A percentile compares a stretch with the other conserved stretches of the same genome.
phyloP scores from a whole-genome alignment of 441 rosid genomes.

The Euphorbia neoarborescens region DNA sequence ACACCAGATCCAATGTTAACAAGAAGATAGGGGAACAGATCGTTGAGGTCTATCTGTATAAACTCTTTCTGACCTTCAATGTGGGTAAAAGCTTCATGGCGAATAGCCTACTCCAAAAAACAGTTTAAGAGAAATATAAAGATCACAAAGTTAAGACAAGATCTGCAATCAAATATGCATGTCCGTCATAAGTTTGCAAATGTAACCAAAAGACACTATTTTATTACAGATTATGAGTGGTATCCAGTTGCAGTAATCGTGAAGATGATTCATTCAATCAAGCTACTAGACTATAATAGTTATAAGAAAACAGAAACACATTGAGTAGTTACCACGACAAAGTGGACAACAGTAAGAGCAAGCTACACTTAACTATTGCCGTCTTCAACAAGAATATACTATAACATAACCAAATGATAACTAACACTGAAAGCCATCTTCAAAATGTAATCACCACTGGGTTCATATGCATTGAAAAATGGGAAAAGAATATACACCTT shows the following conservation, averaged over 20 bases:
- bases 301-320: background rate
- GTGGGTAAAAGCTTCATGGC: constrained; percentile 98
- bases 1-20: constrained; percentile 98
- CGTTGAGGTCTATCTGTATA: constrained; percentile 88
- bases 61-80: constrained; percentile 89
- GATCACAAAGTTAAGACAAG: background rate
- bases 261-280: background rate
- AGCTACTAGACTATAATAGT: background rate
- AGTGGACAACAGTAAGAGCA: background rate
- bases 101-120: constrained; percentile 69
- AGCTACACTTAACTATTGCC: background rate
- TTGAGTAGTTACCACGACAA: background rate
- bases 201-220: background rate
- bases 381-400: background rate
- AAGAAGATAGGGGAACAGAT: constrained; percentile 93
- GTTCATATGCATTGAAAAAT: background rate
- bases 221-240: background rate
- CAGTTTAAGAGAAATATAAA: constrained; percentile 9
- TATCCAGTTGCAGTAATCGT: background rate
- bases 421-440: background rate
- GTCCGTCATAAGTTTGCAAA: background rate
- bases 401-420: background rate
- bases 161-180: background rate
- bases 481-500: constrained; percentile 41
- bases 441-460: background rate